These are phyloP conservation scores for Sphagnum contortum DNA, from an alignment of 225 moss, liverwort and hornwort genomes.

Conservation along the genomic window DNA sequence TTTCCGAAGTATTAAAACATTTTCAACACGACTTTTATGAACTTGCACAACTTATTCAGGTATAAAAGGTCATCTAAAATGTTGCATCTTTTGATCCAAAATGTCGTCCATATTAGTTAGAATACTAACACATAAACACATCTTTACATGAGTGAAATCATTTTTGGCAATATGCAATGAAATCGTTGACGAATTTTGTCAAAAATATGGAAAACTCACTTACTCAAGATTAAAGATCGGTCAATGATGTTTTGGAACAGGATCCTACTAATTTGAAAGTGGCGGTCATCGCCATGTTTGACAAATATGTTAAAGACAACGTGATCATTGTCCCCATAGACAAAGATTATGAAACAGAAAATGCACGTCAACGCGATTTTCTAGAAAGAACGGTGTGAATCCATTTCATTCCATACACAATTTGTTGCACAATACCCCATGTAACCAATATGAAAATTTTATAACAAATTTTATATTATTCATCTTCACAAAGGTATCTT, in stretches of 20 bases:
- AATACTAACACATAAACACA: not conserved
- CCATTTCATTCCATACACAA: not conserved
- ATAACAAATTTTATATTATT: too few relatives aligned
- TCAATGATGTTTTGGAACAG: conserved; percentile 9
- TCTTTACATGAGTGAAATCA: not conserved
- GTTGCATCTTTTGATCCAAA: too few relatives aligned
- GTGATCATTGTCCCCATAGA: conserved; percentile 47
- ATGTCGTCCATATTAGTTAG: not conserved
- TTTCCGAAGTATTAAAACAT: conserved; percentile 29
- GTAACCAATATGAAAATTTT: not conserved
- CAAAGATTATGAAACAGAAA: conserved; percentile 46
- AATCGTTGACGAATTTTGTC: not conserved
- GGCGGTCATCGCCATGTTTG: conserved; percentile 36
- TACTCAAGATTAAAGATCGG: not conserved
- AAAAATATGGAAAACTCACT: not conserved
- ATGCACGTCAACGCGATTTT: conserved; percentile 64
- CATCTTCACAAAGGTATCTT: too few relatives aligned
- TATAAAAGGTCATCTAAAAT: not conserved
- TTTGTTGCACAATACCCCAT: not conserved
- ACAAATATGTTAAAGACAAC: conserved; percentile 62
- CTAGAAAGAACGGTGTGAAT: conserved; percentile 56
- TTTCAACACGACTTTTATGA: conserved; percentile 77
- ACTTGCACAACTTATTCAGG: conserved; percentile 55
- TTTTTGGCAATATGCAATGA: not conserved
- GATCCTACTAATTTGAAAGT: conserved; percentile 30